Evolutionary conservation across 1,284 basidiomycete species (phyloP), one percentile per base, ranked within the genome.

Genomic region (Cutaneotrichosporon curvatum): DNA sequence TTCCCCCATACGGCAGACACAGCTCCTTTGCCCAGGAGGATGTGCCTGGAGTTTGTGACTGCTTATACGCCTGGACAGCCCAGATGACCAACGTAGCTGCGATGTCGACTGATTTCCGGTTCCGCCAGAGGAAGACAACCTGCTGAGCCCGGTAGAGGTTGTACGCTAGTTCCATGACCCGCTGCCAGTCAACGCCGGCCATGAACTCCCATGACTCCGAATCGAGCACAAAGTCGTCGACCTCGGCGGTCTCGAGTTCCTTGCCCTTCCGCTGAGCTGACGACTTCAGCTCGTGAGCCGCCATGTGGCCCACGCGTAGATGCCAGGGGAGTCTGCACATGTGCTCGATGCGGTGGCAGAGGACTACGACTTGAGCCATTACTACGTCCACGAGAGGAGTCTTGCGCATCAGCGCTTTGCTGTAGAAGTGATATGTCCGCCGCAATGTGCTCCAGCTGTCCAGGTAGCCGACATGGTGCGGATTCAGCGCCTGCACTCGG

Each of bases 121-220:
- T 37, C 4, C 50, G 47, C 59, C 60, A 65, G 0, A 67, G 44
- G 4, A 37, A 34, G 25, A 63, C 57, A 8, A 56, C 58, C 41
- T 60, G 51, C 32, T 59, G 58, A n/a, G 62, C 57, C 15, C 55
- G 53, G 34, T 57, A 64, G 5, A 67, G 50, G 4, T 57, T 42
- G 41, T 55, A 57, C 0, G 55, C 57, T 14, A 45, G 40, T 4
- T 50, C 48, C 7, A 67, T 36, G 0, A 53, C 53, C n/a, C 47
- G 21, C 18, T 50, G 41, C 59, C 60, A 65, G 18, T 59, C 41
- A 12, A 55, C 39, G 11, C 14, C 28, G 11, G 34, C n/a, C 20
- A 55, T 43, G 34, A 42, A 49, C 1, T 28, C 20, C 53, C 53
- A 55, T 3, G 33, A 32, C 3, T 33, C 40, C 6, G 35, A 15